phyloP scores from a whole-genome alignment of 345 rosid genomes.

The Gossypium ekmanianum region DNA sequence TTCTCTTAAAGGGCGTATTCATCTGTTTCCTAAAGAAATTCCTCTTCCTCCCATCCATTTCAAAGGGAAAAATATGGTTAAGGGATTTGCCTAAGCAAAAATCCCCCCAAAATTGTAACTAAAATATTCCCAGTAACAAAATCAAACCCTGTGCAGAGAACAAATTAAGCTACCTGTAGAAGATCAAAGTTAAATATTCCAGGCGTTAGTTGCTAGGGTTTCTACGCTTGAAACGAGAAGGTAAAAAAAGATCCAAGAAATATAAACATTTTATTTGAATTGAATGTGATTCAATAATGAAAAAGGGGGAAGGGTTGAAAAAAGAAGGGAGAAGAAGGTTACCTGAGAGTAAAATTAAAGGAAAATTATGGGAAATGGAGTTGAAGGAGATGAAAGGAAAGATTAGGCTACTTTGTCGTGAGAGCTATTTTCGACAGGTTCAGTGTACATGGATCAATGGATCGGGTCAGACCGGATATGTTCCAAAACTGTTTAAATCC shows the following conservation, averaged over 20 bases:
- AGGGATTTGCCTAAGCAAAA: neutral
- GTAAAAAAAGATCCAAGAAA: neutral
- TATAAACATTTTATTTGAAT: neutral
- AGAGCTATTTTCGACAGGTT: neutral
- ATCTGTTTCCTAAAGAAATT: conserved; percentile 38
- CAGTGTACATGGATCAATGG: neutral
- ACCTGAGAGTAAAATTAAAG: neutral
- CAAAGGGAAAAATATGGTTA: neutral
- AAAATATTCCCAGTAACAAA: neutral
- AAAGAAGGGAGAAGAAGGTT: neutral
- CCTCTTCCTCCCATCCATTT: conserved; percentile 44
- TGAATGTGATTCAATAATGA: neutral
- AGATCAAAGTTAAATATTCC: neutral
- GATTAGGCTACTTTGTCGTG: neutral
- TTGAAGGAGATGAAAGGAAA: neutral
- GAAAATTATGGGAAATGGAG: neutral
- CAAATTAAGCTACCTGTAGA: conserved; percentile 8
- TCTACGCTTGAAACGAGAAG: neutral
- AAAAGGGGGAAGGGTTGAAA: neutral
- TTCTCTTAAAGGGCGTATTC: conserved; percentile 38
- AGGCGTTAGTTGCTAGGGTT: conserved; percentile 6
- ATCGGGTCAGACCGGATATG: neutral
- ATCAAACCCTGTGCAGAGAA: neutral
- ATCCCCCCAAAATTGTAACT: neutral
- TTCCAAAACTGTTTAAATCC: too few relatives aligned